These are phyloP conservation scores for Metschnikowia drakensbergensis DNA, from an alignment of 805 yeast species.

Conservation along the genomic window DNA sequence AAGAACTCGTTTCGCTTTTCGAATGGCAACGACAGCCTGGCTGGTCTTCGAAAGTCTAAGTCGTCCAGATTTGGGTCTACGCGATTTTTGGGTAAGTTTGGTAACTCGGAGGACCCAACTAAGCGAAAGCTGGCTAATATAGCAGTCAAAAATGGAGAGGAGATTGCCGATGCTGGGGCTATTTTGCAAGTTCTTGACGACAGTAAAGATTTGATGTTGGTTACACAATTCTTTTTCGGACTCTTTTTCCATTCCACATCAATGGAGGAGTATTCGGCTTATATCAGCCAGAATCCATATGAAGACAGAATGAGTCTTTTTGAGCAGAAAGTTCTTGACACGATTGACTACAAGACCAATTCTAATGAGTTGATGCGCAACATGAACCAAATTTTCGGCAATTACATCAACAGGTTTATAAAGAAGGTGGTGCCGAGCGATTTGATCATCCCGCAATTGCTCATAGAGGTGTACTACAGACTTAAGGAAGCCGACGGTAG, in stretches of 20 bases:
- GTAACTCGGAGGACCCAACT: constrained; percentile 8
- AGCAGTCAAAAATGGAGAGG: constrained; percentile 10
- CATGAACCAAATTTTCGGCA: constrained; percentile 47
- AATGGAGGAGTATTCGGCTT: constrained; percentile 28
- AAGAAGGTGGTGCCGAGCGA: constrained; percentile 37
- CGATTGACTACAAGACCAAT: constrained; percentile 39
- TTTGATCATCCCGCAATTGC: constrained; percentile 30
- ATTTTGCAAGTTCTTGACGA: constrained; percentile 36
- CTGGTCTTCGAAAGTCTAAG: constrained; percentile 12
- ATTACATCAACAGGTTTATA: constrained; percentile 32
- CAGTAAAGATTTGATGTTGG: constrained; percentile 31
- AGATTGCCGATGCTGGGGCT: constrained; percentile 31
- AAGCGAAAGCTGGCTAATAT: constrained; percentile 10
- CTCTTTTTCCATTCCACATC: constrained; percentile 39
- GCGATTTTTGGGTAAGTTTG: constrained; percentile 13
- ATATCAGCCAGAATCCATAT: constrained; percentile 26
- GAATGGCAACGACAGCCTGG: constrained; percentile 6
- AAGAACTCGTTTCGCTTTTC: constrained; percentile 1
- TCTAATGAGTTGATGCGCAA: constrained; percentile 45
- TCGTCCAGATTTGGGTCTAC: constrained; percentile 18
- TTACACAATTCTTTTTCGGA: constrained; percentile 39
- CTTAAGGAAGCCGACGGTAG: constrained; percentile 35
- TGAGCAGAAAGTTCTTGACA: constrained; percentile 26
- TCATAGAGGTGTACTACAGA: constrained; percentile 28
- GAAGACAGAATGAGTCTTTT: constrained; percentile 28